Conservation (phyloP, 2,329 filamentous ascomycete genomes). For the Phaeophleospora eucalypticola region DNA sequence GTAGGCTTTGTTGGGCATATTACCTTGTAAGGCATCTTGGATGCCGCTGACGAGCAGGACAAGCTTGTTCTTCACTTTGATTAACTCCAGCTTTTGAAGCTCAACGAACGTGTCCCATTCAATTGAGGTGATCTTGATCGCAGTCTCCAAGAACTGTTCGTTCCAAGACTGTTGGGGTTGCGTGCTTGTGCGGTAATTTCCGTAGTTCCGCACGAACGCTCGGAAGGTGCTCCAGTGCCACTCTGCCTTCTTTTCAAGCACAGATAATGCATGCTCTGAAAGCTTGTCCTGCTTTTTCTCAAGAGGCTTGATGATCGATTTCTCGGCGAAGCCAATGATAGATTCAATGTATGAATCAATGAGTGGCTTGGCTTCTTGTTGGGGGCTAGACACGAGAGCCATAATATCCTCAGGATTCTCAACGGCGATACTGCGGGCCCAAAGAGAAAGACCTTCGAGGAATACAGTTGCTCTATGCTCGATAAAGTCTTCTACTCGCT, state of each 20-base stretch:
- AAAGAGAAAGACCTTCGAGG: constrained; percentile 14
- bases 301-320: constrained; percentile 1
- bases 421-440: constrained; percentile 5
- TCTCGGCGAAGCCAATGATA: neutral
- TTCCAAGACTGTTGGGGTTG: constrained; percentile 20
- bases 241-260: neutral
- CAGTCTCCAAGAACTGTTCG: constrained; percentile 12
- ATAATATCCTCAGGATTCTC: constrained; percentile 1
- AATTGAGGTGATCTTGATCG: neutral
- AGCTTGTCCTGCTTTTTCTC: neutral
- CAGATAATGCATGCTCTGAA: neutral
- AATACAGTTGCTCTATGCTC: constrained; percentile 13
- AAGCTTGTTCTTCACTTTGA: constrained; percentile 1
- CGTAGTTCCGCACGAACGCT: constrained; percentile 22
- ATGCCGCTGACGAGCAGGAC: too few species aligned
- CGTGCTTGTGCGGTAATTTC: constrained; percentile 15
- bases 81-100: neutral
- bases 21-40: neutral
- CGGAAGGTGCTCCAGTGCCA: constrained; percentile 12
- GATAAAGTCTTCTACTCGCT: constrained; percentile 12
- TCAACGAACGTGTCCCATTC: neutral
- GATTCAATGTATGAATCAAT: neutral
- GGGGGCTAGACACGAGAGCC: neutral
- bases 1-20: too few species aligned
- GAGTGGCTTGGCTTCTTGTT: neutral